Base-by-base conservation (phyloP, 169 alveolate species). In the Plasmodium yoelii region DNA sequence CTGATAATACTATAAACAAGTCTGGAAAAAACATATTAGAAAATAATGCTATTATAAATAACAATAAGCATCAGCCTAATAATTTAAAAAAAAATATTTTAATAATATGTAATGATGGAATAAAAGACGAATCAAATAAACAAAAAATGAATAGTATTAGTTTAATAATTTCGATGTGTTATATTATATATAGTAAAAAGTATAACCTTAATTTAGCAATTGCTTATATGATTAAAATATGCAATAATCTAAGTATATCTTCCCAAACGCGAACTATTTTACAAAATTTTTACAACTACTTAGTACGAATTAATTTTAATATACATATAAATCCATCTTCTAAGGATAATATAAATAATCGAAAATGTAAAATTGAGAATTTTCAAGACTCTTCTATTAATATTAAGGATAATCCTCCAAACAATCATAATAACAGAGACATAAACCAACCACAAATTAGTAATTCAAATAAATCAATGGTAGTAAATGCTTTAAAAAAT, bases 121-220 rank as follows among this genome's bases (percentile, higher is more conserved):
- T 86, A 18, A 59, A 44, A 59, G 24, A 86, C 26, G 46, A 59
- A 10, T 60, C 57, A 53, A 57, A 19, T 2, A 69, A 69, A 19
- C 69, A 70, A 39, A 39, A 19, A 51, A 34, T 34, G 0, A 86
- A 70, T 51, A 86, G 87, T 72, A 65, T 86, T 57, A 59, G 91
- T 15, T 71, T 86, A 69, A 47, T 86, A n/a, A 70, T 86, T 6
- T 70, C 75, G 47, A 86, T 86, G 91, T 86, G 91, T 28, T 86
- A 86, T 70, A 24, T 86, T 57, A 86, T 86, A 73, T 86, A 69
- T 65, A 68, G 34, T 28, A 68, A 60, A 51, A 86, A 53, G 39
- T 86, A 49, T 44, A 72, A 49, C 65, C 60, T 55, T 51, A 53
- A 86, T 57, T 56, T 70, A 44, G 26, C 22, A 24, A 59, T 70